phyloP scores from a whole-genome alignment of 768 basidiomycete species.

The Coprinopsis cinerea region DNA sequence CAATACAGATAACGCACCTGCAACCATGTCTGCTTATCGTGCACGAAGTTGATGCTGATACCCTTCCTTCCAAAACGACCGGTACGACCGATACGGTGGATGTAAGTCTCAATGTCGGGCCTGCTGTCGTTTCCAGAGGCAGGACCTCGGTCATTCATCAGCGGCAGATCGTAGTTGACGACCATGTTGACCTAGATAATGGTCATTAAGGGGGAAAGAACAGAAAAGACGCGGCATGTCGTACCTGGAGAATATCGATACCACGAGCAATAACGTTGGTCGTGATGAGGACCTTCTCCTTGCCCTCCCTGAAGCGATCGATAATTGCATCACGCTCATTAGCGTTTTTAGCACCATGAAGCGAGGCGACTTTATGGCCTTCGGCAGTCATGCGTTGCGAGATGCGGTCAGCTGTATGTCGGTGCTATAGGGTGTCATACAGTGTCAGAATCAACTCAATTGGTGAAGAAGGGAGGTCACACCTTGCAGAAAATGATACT shows the following conservation, averaged over 20 bases:
- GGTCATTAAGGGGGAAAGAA: background rate
- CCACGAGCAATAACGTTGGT: constrained; percentile 98
- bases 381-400: constrained; percentile 85
- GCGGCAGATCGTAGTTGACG: constrained; percentile 96
- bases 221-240: too few relatives aligned
- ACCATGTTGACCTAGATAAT: constrained; percentile 85
- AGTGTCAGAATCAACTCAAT: background rate
- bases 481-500: constrained; percentile 98
- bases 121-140: constrained; percentile 37
- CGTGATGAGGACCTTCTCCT: constrained; percentile 91
- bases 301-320: constrained; percentile 92
- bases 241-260: constrained; percentile 86
- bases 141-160: constrained; percentile 67
- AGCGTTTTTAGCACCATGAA: constrained; percentile 93
- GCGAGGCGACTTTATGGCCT: constrained; percentile 93
- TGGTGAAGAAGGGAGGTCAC: constrained; percentile 17
- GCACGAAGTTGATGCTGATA: constrained; percentile 96
- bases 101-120: constrained; percentile 95
- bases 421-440: constrained; percentile 45
- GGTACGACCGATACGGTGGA: constrained; percentile 96
- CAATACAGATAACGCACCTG: background rate
- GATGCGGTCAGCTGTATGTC: constrained; percentile 90
- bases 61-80: constrained; percentile 97
- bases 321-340: constrained; percentile 87
- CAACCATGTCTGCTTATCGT: constrained; percentile 79